phyloP scores from a whole-genome alignment of 345 rosid species.

The Hibiscus mutabilis region DNA sequence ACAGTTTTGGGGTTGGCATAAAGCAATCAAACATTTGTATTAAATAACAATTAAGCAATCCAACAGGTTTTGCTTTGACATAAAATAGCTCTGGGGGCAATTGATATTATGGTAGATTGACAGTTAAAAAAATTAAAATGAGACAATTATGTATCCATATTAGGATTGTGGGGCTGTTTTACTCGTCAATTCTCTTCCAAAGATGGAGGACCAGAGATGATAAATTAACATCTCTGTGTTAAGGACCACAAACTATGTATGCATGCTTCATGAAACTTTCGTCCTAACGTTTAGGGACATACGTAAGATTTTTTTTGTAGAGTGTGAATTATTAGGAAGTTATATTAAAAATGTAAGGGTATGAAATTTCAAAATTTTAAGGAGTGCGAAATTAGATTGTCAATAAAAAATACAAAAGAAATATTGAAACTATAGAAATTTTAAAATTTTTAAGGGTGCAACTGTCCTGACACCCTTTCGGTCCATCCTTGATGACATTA shows the following conservation, averaged over 20 bases:
- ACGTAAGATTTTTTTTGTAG: too few species aligned
- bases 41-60: background rate
- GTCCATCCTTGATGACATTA: too few species aligned
- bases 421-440: too few species aligned
- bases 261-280: slow-evolving; percentile 18
- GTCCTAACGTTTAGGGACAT: too few species aligned
- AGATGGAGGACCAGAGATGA: background rate
- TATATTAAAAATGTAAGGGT: too few species aligned
- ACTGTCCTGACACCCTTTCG: too few species aligned
- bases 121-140: background rate
- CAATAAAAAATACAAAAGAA: too few species aligned
- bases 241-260: slow-evolving; percentile 17
- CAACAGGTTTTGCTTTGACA: background rate
- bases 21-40: background rate
- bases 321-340: too few species aligned
- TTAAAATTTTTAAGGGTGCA: too few species aligned
- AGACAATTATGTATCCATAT: background rate
- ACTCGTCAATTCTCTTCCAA: background rate
- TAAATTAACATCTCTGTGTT: background rate
- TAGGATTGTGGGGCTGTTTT: background rate
- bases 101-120: background rate
- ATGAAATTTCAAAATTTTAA: too few species aligned
- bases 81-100: background rate
- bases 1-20: background rate
- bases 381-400: too few species aligned